These are phyloP conservation scores for Maudiozyma humilis DNA, from an alignment of 1,139 yeast genomes.

Conservation along the genomic window DNA sequence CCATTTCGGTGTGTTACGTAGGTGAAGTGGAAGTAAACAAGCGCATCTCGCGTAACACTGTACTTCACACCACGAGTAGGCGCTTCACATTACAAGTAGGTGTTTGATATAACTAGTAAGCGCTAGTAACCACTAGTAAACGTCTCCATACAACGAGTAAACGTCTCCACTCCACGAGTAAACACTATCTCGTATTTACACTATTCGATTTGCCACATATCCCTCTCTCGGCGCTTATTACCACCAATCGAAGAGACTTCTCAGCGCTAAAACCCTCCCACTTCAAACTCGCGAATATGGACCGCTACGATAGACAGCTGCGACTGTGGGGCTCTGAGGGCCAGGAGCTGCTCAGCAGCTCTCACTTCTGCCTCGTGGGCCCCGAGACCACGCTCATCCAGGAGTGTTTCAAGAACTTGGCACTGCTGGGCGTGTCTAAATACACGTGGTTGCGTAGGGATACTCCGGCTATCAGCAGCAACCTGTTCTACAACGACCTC, in stretches of 20 bases:
- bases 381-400: constrained; percentile 49
- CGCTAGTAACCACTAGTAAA: too few species aligned
- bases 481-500: constrained; percentile 7
- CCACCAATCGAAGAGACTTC: background rate
- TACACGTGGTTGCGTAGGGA: constrained; percentile 47
- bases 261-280: background rate
- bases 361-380: constrained; percentile 53
- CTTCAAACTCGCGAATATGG: constrained; percentile 10
- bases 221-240: too few species aligned
- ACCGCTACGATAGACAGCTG: constrained; percentile 76
- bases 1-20: too few species aligned
- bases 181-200: too few species aligned
- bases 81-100: too few species aligned
- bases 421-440: constrained; percentile 70
- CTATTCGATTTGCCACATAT: too few species aligned
- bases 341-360: constrained; percentile 50
- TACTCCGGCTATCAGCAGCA: background rate
- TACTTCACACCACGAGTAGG: too few species aligned
- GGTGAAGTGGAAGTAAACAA: too few species aligned
- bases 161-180: too few species aligned
- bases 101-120: too few species aligned
- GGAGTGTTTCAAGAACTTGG: constrained; percentile 70
- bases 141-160: too few species aligned
- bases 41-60: too few species aligned
- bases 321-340: constrained; percentile 82